Percentiles rank a stretch among this genome's conserved stretches.
These are phyloP conservation scores for Syncephalastrum racemosum DNA, from an alignment of 371 early-diverging fungal genomes.

Conservation along the genomic window DNA sequence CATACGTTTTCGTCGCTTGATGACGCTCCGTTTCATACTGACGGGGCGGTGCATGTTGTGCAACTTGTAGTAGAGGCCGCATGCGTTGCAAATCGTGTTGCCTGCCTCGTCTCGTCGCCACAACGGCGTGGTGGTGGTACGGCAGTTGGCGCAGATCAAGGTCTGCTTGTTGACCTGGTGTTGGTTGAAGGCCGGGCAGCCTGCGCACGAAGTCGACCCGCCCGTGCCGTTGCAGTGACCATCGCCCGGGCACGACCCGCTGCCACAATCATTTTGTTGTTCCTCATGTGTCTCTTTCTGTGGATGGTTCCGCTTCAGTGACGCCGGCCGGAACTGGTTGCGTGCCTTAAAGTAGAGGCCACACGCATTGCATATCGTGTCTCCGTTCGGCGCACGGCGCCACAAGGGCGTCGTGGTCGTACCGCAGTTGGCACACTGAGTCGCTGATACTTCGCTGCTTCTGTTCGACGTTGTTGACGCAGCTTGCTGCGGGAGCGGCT, in stretches of 20 bases:
- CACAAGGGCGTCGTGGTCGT: slow-evolving; percentile 90
- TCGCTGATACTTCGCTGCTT: too few species aligned
- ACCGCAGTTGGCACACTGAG: slow-evolving; percentile 78
- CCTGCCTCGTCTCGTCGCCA: slow-evolving; percentile 86
- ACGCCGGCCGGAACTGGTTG: slow-evolving; percentile 44
- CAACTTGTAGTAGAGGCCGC: slow-evolving; percentile 84
- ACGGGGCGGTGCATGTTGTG: slow-evolving; percentile 78
- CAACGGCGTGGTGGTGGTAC: slow-evolving; percentile 81
- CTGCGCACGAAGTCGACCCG: slow-evolving; percentile 71
- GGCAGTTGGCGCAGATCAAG: slow-evolving; percentile 77
- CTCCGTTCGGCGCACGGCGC: slow-evolving; percentile 83
- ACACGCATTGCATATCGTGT: slow-evolving; percentile 91
- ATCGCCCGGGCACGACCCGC: slow-evolving; percentile 75
- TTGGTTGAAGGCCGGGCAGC: slow-evolving; percentile 80
- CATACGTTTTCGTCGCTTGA: slow-evolving; percentile 79
- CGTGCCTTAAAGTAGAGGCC: slow-evolving; percentile 67
- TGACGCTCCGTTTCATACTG: slow-evolving; percentile 80
- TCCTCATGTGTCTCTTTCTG: slow-evolving; percentile 12
- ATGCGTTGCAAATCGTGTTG: slow-evolving; percentile 84
- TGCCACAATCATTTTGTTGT: slow-evolving; percentile 8
- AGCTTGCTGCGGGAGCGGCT: too few species aligned
- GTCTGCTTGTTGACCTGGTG: slow-evolving; percentile 57
- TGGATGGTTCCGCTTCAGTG: slow-evolving; percentile 38
- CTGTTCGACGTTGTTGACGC: too few species aligned
- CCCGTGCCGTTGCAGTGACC: slow-evolving; percentile 81